These are phyloP conservation scores for Pascua guehoae DNA, from an alignment of 1,284 basidiomycete genomes.

Conservation along the genomic window DNA sequence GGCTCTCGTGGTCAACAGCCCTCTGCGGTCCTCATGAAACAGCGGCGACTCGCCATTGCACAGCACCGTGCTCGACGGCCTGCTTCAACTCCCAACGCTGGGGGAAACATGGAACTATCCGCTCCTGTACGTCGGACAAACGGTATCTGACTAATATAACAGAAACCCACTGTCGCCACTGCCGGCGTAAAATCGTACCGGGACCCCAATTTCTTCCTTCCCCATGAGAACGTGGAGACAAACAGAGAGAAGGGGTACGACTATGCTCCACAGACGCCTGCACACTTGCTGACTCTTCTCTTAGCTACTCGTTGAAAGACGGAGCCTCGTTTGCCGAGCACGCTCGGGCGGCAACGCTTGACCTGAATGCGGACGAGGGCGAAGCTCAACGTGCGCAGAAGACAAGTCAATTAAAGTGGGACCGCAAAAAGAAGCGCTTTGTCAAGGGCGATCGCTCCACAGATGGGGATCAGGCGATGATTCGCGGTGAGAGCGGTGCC, in stretches of 20 bases:
- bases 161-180: background rate
- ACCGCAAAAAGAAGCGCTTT: conserved; percentile 95
- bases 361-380: conserved; percentile 78
- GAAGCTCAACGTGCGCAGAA: conserved; percentile 62
- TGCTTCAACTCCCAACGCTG: background rate
- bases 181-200: conserved; percentile 53
- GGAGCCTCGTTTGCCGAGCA: conserved; percentile 81
- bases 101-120: background rate
- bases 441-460: conserved; percentile 78
- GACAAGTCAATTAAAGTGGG: conserved; percentile 72
- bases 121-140: no score
- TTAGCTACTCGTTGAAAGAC: conserved; percentile 77
- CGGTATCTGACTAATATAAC: background rate
- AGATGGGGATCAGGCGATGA: conserved; percentile 90
- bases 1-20: conserved; percentile 68
- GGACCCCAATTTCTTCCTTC: conserved; percentile 87
- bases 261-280: background rate
- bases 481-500: conserved; percentile 87
- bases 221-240: conserved; percentile 81
- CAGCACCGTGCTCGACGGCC: background rate
- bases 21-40: conserved; percentile 78
- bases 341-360: conserved; percentile 74
- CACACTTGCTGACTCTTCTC: background rate
- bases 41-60: conserved; percentile 56
- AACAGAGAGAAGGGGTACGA: conserved; percentile 80